Evolutionary conservation across 2,329 filamentous ascomycete genomes (phyloP), one percentile per base, ranked within the genome.

Genomic region (Trichoderma sp.): DNA sequence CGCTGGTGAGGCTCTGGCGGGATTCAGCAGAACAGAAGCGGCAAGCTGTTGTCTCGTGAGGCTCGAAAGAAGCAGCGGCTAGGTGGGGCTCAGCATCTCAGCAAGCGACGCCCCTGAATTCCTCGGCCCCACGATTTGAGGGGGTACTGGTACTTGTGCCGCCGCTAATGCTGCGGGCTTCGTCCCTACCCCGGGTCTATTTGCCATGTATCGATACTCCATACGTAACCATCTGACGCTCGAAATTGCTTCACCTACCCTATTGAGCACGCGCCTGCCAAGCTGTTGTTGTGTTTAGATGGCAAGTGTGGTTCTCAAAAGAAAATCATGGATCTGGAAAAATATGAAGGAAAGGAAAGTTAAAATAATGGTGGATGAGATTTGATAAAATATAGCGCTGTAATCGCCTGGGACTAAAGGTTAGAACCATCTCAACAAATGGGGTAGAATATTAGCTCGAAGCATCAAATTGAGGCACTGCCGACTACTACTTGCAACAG

Each of bases 31-130:
- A 32, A 37, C 48, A 37, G 19, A 32, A 37, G 12, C 34, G 39
- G 45, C 53, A 50, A 27, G 54, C 35, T 50, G 56, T 61, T 50
- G 64, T 60, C 65, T 67, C 65, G 65, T 63, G 56, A 67, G 65
- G 58, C 65, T 67, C 35, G 57, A 42, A 22, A 64, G 48, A 59
- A 27, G 27, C 32, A 15, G 34, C 45, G 25, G 45, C 42, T 22
- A 35, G 57, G 57, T 63, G 64, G 65, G 65, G 65, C 65, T 53
- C 8, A 52, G 64, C 64, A 65, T 48, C 61, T 64, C 54, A 53
- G 42, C n/a, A 67, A 56, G 48, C 48, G 57, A 67, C 35, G 34
- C 65, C 56, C 65, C 65, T 67, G 65, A 67, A 63, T 67, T n/a
- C 45, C 64, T 58, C 63, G 25, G 63, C 63, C 63, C 50, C 60